Base-by-base conservation (phyloP, 1,284 basidiomycete genomes). In the Salmacisia buchloeana region DNA sequence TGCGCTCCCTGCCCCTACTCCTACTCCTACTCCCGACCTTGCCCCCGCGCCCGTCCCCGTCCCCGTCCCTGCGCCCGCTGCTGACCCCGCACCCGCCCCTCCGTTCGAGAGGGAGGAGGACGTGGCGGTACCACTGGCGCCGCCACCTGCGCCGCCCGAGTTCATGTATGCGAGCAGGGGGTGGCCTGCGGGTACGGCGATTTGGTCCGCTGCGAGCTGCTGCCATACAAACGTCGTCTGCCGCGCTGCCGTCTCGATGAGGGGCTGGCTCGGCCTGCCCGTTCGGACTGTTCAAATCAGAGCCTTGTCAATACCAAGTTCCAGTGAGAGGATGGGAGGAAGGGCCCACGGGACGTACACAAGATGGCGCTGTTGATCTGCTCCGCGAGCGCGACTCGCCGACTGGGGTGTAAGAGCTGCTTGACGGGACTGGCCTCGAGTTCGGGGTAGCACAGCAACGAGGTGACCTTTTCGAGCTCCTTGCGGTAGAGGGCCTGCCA, bases 281-380 rank as follows among this genome's bases (percentile, higher is more conserved):
- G 66, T 69, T 9, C 72, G 64, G 23, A 62, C 67, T 69, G 58
- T 38, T 23, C 5, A 25, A 18, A 27, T 18, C 9, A 59, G 39
- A 36, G 62, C 9, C 18, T 21, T 21, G n/a, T 7, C 29, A 45
- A 27, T 13, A 46, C 1, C n/a, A 39, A 25, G 6, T 29, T 38
- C 3, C 31, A 5, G 31, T 5, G n/a, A 56, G 10, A 9, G 6
- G 29, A 38, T 6, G n/a, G 39, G 18, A 25, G 1, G 41, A 21
- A 34, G 33, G 25, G 12, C 45, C 23, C 45, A 13, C 45, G 9
- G 7, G 45, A 15, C 64, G 59, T 23, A 63, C 61, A 57, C n/a
- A 94, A 80, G 59, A 94, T 90, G 10, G 92, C 92, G 57, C 86
- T 85, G 69, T 93, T 89, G 60, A 94, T 87, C 80, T 92, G 89